Base-by-base conservation (phyloP, 2,329 filamentous ascomycete species). In the Cladobotryum mycophilum region DNA sequence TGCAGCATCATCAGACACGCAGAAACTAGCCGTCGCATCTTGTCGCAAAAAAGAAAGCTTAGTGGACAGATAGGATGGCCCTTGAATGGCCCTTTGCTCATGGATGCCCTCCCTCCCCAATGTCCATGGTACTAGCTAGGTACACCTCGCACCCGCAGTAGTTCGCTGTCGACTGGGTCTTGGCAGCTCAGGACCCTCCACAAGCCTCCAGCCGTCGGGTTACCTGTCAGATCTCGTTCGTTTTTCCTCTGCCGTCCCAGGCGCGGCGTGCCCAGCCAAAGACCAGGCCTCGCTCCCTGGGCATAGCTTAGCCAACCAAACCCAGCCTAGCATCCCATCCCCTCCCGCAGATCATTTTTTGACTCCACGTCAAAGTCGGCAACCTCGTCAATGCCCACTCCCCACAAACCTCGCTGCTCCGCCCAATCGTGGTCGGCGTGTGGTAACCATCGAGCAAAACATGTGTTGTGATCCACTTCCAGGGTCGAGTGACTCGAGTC, bases 31-130 rank as follows among this genome's bases (percentile, higher is more conserved):
- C 43, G 47, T 50, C 53, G 52, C 49, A 53, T 47, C 37, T 56
- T 58, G 30, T 41, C 13, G 49, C 55, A 50, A 58, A 58, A 42
- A 53, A 58, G 44, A 55, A 50, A 20, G 57, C 40, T 48, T 56
- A 44, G 17, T 62, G 47, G 51, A 46, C 38, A 48, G 41, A 20
- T 41, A 18, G 33, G n/a, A 44, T 37, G n/a, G 36, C 36, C 15
- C 18, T 33, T 30, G 20, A 25, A 40, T 30, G 25, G 25, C 25
- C 25, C 25, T 30, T 11, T 30, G 25, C 25, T 30, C 25, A 30
- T 30, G 25, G 25, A 30, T 30, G 25, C 25, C 25, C 25, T 30
- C 25, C 25, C 20, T 22, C 20, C 20, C 25, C 18, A 48, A 41
- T 41, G 44, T 35, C 41, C 20, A 20, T 20, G 20, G 20, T 20